A percentile compares a stretch with the other conserved stretches of the same genome.
Evolutionary conservation across 176 grass and related monocot species (phyloP).

Genomic region (Lolium multiflorum): DNA sequence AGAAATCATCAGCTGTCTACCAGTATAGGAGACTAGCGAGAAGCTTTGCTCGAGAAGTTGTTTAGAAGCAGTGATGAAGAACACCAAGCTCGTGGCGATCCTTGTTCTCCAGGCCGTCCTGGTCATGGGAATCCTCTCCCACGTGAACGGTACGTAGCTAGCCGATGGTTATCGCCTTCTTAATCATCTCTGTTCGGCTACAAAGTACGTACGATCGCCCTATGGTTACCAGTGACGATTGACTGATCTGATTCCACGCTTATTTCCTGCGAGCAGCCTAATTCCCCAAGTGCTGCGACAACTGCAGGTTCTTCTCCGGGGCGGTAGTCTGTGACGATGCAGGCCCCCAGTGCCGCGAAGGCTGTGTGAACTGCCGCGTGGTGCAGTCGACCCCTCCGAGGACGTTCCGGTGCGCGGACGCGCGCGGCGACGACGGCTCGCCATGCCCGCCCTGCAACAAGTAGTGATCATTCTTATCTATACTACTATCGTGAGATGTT

Average conservation of each 20-base stretch:
- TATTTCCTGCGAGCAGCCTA: not conserved
- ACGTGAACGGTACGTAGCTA: not conserved
- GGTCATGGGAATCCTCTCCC: conserved; percentile 22
- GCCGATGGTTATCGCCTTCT: not conserved
- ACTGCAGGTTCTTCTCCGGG: conserved; percentile 25
- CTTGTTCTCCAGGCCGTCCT: conserved; percentile 14
- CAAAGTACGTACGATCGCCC: too few species aligned
- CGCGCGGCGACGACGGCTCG: not conserved
- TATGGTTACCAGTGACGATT: too few species aligned
- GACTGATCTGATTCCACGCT: not conserved
- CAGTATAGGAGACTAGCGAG: not conserved
- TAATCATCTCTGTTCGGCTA: not conserved
- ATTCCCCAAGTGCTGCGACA: conserved; percentile 18
- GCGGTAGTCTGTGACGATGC: conserved; percentile 11
- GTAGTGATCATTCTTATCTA: not conserved
- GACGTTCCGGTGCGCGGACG: conserved; percentile 16
- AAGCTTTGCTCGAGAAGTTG: not conserved
- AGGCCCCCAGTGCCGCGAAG: not conserved
- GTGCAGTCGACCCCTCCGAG: not conserved
- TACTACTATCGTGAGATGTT: not conserved
- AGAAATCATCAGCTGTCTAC: not conserved
- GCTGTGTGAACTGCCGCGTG: conserved; percentile 16
- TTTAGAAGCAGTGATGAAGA: not conserved
- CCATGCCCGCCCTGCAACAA: conserved; percentile 2
- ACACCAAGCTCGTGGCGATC: not conserved